Evolutionary conservation across 192 early-diverging fungal genomes (phyloP).

Genomic region (Entrophospora sp.): DNA sequence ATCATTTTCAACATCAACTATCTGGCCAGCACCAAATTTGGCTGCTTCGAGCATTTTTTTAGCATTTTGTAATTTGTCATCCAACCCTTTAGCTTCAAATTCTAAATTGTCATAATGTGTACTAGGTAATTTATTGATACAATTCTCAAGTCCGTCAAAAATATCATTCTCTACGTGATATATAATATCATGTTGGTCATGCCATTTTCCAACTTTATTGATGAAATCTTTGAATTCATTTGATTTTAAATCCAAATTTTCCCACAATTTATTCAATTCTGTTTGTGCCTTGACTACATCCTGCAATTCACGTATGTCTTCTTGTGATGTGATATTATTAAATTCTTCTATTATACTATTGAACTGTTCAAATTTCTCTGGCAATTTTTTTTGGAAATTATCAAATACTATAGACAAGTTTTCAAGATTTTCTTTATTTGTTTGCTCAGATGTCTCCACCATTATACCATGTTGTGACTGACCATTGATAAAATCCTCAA

Average conservation of each 20-base stretch:
- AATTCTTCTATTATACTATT: conserved; percentile 13
- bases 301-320: conserved; percentile 14
- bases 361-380: not conserved
- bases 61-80: conserved; percentile 8
- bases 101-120: conserved; percentile 1
- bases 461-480: conserved; percentile 7
- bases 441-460: not conserved
- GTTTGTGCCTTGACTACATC: not conserved
- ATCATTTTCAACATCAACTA: not conserved
- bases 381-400: conserved; percentile 6
- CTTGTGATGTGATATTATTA: not conserved
- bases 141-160: not conserved
- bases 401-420: not conserved
- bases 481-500: not conserved
- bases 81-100: conserved; percentile 12
- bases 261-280: not conserved
- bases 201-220: not conserved
- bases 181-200: not conserved
- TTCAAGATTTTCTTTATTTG: conserved; percentile 6
- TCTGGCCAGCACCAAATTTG: not conserved
- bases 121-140: conserved; percentile 6
- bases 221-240: conserved; percentile 1
- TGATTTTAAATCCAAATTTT: not conserved
- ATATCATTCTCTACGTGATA: conserved; percentile 15
- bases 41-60: not conserved